Percentiles rank a stretch among this genome's conserved stretches.
These are phyloP conservation scores for Gnomoniopsis sp. DNA, from an alignment of 2,329 filamentous ascomycete species.

Conservation along the genomic window DNA sequence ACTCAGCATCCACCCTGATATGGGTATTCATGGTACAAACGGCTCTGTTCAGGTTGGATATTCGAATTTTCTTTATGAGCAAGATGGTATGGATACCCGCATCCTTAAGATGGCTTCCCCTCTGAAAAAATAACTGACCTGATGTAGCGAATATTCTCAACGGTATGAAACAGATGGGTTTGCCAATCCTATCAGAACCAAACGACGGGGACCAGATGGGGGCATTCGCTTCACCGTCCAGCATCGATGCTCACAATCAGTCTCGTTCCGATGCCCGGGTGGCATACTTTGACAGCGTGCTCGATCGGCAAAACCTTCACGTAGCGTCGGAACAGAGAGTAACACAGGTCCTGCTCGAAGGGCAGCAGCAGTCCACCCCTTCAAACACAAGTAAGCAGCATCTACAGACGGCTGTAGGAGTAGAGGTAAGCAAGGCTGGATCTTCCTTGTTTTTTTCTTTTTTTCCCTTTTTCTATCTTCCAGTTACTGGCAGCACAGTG, in stretches of 20 bases:
- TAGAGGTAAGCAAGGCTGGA: constrained; percentile 31
- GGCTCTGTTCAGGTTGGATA: constrained; percentile 37
- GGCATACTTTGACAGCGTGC: constrained; percentile 36
- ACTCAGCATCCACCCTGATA: constrained; percentile 26
- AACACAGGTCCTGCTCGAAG: constrained; percentile 30
- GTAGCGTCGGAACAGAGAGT: constrained; percentile 36
- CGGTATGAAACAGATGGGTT: constrained; percentile 34
- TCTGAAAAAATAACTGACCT: no score
- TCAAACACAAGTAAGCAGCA: constrained; percentile 11
- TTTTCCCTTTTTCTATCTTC: neutral
- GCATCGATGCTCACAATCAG: constrained; percentile 35
- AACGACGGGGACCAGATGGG: constrained; percentile 35
- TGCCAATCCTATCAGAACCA: constrained; percentile 32
- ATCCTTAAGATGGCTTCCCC: no score
- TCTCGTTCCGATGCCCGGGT: constrained; percentile 37
- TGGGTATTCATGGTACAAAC: constrained; percentile 28
- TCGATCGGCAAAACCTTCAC: constrained; percentile 35
- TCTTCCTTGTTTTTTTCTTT: no score
- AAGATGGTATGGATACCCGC: constrained; percentile 30
- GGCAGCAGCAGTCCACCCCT: neutral
- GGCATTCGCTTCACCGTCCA: constrained; percentile 34
- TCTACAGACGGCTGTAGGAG: constrained; percentile 27
- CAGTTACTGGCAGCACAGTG: neutral
- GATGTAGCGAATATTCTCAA: constrained; percentile 34
- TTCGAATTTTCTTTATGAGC: constrained; percentile 35